Evolutionary conservation across 1,284 basidiomycete species (phyloP), one percentile per base, ranked within the genome.

Genomic region (Porodaedalea pini): DNA sequence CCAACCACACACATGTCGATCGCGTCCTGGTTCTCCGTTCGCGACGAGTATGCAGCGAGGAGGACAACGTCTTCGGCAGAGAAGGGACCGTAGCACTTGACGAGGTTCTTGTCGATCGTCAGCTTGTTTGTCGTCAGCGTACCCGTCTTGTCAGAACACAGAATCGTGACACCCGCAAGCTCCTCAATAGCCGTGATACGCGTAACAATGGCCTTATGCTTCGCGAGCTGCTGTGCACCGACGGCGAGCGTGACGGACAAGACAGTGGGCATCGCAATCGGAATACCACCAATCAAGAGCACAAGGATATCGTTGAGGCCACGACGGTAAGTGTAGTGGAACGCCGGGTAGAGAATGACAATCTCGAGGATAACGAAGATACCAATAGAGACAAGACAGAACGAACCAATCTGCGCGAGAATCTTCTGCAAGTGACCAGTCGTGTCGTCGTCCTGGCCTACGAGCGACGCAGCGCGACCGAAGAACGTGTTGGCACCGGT

Each of bases 81-180:
- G 83, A 93, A 95, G 63, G 88, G 83, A 61, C 89, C 87, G 76
- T 98, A 98, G 31, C 90, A 94, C 69, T 89, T 88, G 75, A 98
- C 89, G 66, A 93, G 94, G 70, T 86, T 82, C 69, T 85, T 90
- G 77, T 98, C 94, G 68, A 98, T 97, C 69, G 94, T 97, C 67
- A 98, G 91, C 81, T 98, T 97, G 86, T 98, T 98, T 79, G 95
- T 96, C 67, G 95, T 98, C 61, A 97, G 83, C 51, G 94, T 97
- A 76, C 94, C 93, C 31, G 94, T 97, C 85, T 97, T 96, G 81
- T 97, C 94, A 58, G 94, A 96, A 77, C 94, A 96, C 58, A 98
- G 81, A 67, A 98, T 97, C 69, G 94, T 96, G 68, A 97, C 94
- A 78, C 94, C 94, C 49, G 94, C 94, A 67, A 98, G 81, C 74